Evolutionary conservation across 495 filamentous ascomycete species (phyloP).

Genomic region (Monascus purpureus): DNA sequence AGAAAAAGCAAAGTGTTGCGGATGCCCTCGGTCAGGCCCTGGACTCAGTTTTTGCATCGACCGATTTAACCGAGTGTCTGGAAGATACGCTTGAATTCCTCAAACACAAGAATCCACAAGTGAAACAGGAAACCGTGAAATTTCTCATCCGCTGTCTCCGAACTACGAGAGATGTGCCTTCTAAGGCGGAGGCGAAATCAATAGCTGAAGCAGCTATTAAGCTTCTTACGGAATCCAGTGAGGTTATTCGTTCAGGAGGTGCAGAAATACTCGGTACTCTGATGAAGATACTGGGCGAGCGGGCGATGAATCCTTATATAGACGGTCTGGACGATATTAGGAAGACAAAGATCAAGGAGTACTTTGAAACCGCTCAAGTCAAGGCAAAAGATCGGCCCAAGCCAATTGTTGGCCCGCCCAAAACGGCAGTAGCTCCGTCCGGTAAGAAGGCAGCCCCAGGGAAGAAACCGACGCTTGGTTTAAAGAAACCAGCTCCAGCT

Average conservation of each 20-base stretch:
- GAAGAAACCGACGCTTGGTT: slow-evolving; percentile 39
- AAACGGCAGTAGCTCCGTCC: slow-evolving; percentile 30
- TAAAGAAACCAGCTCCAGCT: slow-evolving; percentile 41
- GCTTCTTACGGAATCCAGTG: slow-evolving; percentile 74
- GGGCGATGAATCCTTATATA: slow-evolving; percentile 91
- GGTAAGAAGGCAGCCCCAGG: slow-evolving; percentile 29
- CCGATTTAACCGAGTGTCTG: slow-evolving; percentile 65
- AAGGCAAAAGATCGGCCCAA: slow-evolving; percentile 97
- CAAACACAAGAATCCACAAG: slow-evolving; percentile 89
- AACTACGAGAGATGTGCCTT: slow-evolving; percentile 68
- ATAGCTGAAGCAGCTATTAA: slow-evolving; percentile 82
- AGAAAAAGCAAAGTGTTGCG: slow-evolving; percentile 83
- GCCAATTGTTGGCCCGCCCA: slow-evolving; percentile 53
- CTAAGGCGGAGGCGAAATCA: slow-evolving; percentile 65
- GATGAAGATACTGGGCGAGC: slow-evolving; percentile 98
- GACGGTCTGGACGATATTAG: slow-evolving; percentile 92
- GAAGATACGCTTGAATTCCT: slow-evolving; percentile 80
- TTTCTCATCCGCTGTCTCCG: slow-evolving; percentile 81
- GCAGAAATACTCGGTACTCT: slow-evolving; percentile 86
- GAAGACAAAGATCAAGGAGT: slow-evolving; percentile 94
- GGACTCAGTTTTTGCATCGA: slow-evolving; percentile 73
- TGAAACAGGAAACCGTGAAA: slow-evolving; percentile 87
- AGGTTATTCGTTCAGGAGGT: slow-evolving; percentile 70
- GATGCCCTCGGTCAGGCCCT: slow-evolving; percentile 77
- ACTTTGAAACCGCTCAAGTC: slow-evolving; percentile 79